phyloP scores from a whole-genome alignment of 2,329 filamentous ascomycete genomes.

The Fusarium concolor region DNA sequence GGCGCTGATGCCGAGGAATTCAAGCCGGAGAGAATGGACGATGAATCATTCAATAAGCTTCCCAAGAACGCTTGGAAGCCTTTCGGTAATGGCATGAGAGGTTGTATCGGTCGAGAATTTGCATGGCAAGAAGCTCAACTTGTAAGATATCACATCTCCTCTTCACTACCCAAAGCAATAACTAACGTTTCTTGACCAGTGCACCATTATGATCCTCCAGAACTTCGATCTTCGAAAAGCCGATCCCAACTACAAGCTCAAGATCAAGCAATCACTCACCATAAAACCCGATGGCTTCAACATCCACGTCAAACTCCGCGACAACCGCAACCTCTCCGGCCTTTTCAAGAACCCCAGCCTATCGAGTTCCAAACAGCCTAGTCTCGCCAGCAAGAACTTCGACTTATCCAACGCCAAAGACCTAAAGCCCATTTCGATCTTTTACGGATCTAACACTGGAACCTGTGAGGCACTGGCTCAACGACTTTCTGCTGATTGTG shows the following conservation, averaged over 20 bases:
- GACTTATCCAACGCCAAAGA: neutral
- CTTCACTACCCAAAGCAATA: too few relatives aligned
- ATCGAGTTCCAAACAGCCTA: neutral
- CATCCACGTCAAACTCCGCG: conserved; percentile 10
- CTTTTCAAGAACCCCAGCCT: conserved; percentile 6
- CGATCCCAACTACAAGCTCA: conserved; percentile 10
- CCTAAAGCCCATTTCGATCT: conserved; percentile 9
- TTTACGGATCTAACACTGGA: conserved; percentile 5
- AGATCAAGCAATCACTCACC: conserved; percentile 1
- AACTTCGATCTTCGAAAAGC: conserved; percentile 5
- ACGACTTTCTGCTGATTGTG: conserved; percentile 1
- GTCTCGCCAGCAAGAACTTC: neutral
- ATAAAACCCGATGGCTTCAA: conserved; percentile 4
- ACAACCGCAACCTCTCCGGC: neutral
- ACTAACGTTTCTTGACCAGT: accelerated
- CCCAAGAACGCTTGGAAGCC: conserved; percentile 26
- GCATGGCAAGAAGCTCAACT: conserved; percentile 16
- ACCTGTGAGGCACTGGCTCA: conserved; percentile 7
- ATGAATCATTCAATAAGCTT: conserved; percentile 3
- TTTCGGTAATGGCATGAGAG: conserved; percentile 6
- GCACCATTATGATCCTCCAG: conserved; percentile 3
- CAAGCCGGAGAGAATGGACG: conserved; percentile 5
- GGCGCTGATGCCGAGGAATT: conserved; percentile 7
- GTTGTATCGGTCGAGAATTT: conserved; percentile 7
- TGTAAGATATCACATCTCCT: neutral